Evolutionary conservation across 228 moss, liverwort and hornwort genomes (phyloP), one percentile per base, ranked within the genome.

Genomic region (Sphagnum magellanicum): DNA sequence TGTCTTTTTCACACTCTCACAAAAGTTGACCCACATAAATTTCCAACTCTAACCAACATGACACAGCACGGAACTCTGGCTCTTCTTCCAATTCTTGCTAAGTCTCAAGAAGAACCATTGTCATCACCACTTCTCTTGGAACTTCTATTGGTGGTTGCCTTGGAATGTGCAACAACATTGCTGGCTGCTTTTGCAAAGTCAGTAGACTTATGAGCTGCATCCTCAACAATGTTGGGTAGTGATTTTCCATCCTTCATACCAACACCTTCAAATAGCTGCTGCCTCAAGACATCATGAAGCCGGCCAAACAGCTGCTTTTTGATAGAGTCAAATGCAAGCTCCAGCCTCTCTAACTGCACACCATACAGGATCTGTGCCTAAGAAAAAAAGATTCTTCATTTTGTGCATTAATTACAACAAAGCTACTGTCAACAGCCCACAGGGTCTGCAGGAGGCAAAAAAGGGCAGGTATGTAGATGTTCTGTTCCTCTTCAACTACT

Each of bases 311-410:
- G 78, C 64, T 82, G 84, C 67, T 74, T 80, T 66, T 88, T 88
- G 10, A 85, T 84, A 61, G 74, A 76, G 68, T 88, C 88, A 62
- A 88, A 88, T 49, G 88, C 88, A 52, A 71, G 66, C 70, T 88
- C 88, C 67, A 88, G 81, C 48, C 88, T 82, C 82, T 88, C 88
- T 71, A 88, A 71, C 88, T 88, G 79, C 72, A 79, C 59, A 57
- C 32, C 32, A 32, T 32, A 32, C 32, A 32, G 3, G 32, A 32
- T 32, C 32, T 32, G 32, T 32, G 32, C 32, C 32, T 32, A 32
- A 32, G 32, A 32, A 32, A 32, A 65, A 46, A 16, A 3, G 10
- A 65, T 17, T 65, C 10, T 6, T 10, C 14, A 6, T 65, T 6
- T n/a, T 50, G 16, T 4, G 16, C 11, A 65, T 9, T 49, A 65